Base-by-base conservation (phyloP, 345 rosid species). In the Chamaenerion angustifolium region DNA sequence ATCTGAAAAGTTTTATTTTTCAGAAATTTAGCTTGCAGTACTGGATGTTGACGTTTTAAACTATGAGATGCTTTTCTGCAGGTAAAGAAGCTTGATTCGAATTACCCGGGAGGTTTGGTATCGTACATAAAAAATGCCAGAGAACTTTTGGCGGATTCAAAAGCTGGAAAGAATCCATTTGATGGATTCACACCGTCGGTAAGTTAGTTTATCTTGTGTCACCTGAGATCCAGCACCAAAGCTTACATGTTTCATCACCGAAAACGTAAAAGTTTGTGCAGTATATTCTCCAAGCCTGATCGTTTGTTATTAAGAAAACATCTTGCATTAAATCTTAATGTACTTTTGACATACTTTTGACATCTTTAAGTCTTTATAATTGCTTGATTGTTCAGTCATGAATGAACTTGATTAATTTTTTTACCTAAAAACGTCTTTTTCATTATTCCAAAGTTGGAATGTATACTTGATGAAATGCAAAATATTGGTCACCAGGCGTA, bases 151-250 rank as follows among this genome's bases (percentile, higher is more conserved):
- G 95, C 85, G 0, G 95, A 87, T 58, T 92, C 96, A 0, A 87
- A 78, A 77, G 64, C 68, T 35, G 98, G 98, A 57, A 83, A 84
- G 67, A 92, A 83, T 47, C 98, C 98, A 41, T 92, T 74, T 67
- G 98, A 87, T 66, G 98, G 98, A 46, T 92, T 87, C 68, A 72
- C 78, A 50, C 98, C 98, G 49, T 87, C 96, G 16, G 98, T 92
- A 72, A 64, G 77, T 70, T 2, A 27, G 13, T n/a, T 50, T 50
- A 27, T 17, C 54, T 0, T 11, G 40, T 50, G 8, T 19, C 43
- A 27, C 10, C 37, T 4, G 37, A 31, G 37, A 31, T 31, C 37
- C 37, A 31, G 37, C 8, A 31, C 37, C 3, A 31, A 31, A 31
- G 1, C 37, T 5, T 31, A 31, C 8, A 31, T 7, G 8, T 31